Percentiles rank a stretch among this genome's conserved stretches.
Conservation (phyloP, 768 basidiomycete species). For the Paxillus involutus region DNA sequence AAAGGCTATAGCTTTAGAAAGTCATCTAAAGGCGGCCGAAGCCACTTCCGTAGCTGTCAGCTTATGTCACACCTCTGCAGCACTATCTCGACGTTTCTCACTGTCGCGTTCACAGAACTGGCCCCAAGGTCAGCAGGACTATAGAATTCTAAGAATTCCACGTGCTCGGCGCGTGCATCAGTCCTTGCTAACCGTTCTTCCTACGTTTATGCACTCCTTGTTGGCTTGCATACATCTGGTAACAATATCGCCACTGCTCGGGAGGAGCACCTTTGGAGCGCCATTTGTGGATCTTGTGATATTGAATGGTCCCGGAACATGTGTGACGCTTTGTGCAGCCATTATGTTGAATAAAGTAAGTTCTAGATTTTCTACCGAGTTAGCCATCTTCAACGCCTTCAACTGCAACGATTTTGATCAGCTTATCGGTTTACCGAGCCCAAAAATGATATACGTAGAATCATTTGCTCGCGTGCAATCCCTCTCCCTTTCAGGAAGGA, state of each 20-base stretch:
- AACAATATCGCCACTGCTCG: constrained; percentile 50
- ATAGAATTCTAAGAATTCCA: constrained; percentile 67
- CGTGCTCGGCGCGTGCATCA: constrained; percentile 90
- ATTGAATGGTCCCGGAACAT: constrained; percentile 95
- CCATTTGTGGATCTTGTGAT: constrained; percentile 74
- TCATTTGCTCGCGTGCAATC: constrained; percentile 86
- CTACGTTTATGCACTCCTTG: constrained; percentile 65
- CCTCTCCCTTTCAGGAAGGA: constrained; percentile 81
- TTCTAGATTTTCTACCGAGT: constrained; percentile 10
- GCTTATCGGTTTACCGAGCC: constrained; percentile 74
- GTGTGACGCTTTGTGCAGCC: constrained; percentile 73
- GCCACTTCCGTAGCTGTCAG: constrained; percentile 14
- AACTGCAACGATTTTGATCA: constrained; percentile 32
- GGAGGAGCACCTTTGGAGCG: constrained; percentile 8
- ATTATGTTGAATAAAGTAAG: constrained; percentile 72
- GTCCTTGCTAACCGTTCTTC: constrained; percentile 63
- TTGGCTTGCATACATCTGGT: constrained; percentile 60
- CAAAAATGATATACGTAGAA: constrained; percentile 84
- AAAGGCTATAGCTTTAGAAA: constrained; percentile 71
- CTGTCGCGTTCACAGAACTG: constrained; percentile 3
- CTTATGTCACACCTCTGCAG: background rate
- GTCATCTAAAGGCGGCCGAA: constrained; percentile 12
- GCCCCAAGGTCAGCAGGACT: constrained; percentile 22
- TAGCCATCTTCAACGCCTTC: background rate
- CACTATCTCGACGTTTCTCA: constrained; percentile 10